Percentiles rank a stretch among this genome's conserved stretches.
Conservation (phyloP, 129 eudicot genomes). For the Artemisia tridentata region DNA sequence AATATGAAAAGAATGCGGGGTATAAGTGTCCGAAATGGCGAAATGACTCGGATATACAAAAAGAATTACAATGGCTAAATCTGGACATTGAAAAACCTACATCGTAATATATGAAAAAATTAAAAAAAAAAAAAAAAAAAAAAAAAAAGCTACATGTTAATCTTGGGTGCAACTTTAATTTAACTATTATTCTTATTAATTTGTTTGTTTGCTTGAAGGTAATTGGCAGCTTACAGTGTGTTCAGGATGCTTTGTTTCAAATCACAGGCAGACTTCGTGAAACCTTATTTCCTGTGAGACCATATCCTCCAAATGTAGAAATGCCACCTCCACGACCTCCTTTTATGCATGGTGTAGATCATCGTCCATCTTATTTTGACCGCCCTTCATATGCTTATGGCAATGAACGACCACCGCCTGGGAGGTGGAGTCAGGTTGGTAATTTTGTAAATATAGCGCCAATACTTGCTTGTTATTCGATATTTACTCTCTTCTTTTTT, state of each 20-base stretch:
- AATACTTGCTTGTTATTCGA: not conserved
- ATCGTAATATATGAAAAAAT: too few relatives aligned
- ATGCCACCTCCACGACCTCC: conserved; percentile 47
- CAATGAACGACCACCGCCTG: conserved; percentile 35
- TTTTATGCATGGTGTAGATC: conserved; percentile 37
- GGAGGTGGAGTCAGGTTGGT: conserved; percentile 52
- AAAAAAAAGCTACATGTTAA: too few relatives aligned
- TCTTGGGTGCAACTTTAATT: too few relatives aligned
- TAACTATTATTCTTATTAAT: too few relatives aligned
- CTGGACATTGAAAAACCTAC: too few relatives aligned
- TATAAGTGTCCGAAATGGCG: too few relatives aligned
- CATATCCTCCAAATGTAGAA: conserved; percentile 37
- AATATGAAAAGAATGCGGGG: too few relatives aligned
- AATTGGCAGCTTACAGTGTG: conserved; percentile 48
- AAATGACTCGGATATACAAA: too few relatives aligned
- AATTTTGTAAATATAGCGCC: not conserved
- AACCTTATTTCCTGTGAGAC: conserved; percentile 40
- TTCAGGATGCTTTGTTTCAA: conserved; percentile 59
- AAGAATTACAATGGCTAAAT: too few relatives aligned
- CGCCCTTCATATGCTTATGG: conserved; percentile 35
- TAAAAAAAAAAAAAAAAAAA: too few relatives aligned
- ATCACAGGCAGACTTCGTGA: conserved; percentile 62
- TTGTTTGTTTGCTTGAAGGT: conserved; percentile 37
- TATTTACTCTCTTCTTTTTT: conserved; percentile 1
- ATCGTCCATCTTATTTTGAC: conserved; percentile 27